Base-by-base conservation (phyloP, 1,284 basidiomycete species). In the Pholiota adiposa region DNA sequence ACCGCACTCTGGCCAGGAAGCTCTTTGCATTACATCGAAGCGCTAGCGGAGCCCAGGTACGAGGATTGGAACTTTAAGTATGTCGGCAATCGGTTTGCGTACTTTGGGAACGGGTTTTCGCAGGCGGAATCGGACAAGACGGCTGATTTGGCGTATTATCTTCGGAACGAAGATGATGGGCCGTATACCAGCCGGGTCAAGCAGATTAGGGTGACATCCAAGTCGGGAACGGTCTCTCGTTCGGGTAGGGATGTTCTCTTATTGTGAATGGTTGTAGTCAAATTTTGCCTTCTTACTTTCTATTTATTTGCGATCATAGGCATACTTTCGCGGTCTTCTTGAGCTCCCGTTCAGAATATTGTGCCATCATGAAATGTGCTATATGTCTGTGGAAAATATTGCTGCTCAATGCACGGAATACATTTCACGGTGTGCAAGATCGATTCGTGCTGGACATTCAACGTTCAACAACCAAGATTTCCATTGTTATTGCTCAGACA, bases 1-100 rank as follows among this genome's bases (percentile, higher is more conserved):
- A 69, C 61, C 0, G 71, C 71, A 0, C 48, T 73, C 7, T 73
- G 72, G 72, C 65, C 67, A 0, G 72, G 72, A 12, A 73, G 72
- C 56, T 67, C 68, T 4, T 44, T 71, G 50, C 72, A 73, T 51
- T 72, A 70, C 46, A 40, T 73, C 44, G 71, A 73, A 55, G 67
- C 69, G 3, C 63, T 73, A 8, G 61, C 59, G 2, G 68, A 72
- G 3, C 65, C 68, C 18, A 64, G 71, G 4, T 73, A 70, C 54
- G 71, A 73, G 9, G 69, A 73, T 48, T 73, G 72, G 69, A 62
- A 71, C 36, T 67, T 73, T 46, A 64, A 49, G 31, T 71, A 72
- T 51, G 56, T 56, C 4, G 71, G 69, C 6, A 72, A 72, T 51
- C 65, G 70, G 25, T 72, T 72, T 49, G 59, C 67, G 16, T 72